A percentile compares a stretch with the other conserved stretches of the same genome.
Evolutionary conservation across 176 grass and related monocot genomes (phyloP).

Genomic region (Cenchrus purpureus): DNA sequence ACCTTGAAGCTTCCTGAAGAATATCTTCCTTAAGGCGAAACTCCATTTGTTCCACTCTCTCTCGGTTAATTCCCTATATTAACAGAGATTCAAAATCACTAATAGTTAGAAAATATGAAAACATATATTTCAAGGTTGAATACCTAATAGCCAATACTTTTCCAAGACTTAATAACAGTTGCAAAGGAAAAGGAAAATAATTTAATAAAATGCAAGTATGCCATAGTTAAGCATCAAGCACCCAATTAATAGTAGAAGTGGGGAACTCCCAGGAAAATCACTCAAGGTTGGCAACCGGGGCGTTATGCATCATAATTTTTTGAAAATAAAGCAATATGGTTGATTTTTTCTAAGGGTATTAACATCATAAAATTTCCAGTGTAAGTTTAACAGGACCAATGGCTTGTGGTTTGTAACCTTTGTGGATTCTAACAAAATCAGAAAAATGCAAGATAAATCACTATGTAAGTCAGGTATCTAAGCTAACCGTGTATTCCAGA

Average conservation of each 20-base stretch:
- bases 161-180: not conserved
- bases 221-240: not conserved
- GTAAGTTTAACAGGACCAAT: conserved; percentile 24
- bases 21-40: conserved; percentile 99
- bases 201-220: not conserved
- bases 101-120: not conserved
- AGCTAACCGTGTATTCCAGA: conserved; percentile 94
- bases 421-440: not conserved
- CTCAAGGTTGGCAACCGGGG: not conserved
- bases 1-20: conserved; percentile 89
- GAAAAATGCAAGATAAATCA: conserved; percentile 27
- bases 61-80: conserved; percentile 94
- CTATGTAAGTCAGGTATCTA: conserved; percentile 15
- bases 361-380: conserved; percentile 11
- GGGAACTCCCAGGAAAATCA: not conserved
- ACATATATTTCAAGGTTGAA: not conserved
- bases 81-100: conserved; percentile 39
- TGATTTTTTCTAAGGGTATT: conserved; percentile 16
- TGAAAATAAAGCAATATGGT: conserved; percentile 27
- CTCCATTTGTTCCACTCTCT: conserved; percentile 98
- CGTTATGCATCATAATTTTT: conserved; percentile 4
- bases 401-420: not conserved
- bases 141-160: not conserved
- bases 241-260: not conserved
- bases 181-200: not conserved